phyloP scores from a whole-genome alignment of 2,329 filamentous ascomycete genomes.

The Hypoxylon sp. region DNA sequence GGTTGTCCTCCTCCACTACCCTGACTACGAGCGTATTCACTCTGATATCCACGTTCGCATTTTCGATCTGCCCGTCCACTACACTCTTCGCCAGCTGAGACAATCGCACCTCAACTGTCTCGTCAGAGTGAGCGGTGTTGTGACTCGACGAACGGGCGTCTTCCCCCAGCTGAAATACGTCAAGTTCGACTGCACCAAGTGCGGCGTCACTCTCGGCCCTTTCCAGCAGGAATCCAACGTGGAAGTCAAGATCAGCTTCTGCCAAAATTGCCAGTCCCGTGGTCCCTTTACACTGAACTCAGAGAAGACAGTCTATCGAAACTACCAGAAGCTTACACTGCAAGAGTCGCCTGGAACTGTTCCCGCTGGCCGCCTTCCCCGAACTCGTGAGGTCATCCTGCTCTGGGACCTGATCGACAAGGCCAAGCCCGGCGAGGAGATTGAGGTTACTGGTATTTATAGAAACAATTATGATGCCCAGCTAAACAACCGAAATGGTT shows the following conservation, averaged over 20 bases:
- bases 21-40: conserved; percentile 96
- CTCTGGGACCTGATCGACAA: conserved; percentile 97
- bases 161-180: conserved; percentile 99
- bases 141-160: conserved; percentile 91
- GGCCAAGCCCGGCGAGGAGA: conserved; percentile 96
- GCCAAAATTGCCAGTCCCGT: conserved; percentile 93
- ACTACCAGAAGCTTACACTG: conserved; percentile 96
- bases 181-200: conserved; percentile 97
- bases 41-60: conserved; percentile 98
- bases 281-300: conserved; percentile 96
- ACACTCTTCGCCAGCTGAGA: conserved; percentile 92
- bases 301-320: conserved; percentile 97
- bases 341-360: conserved; percentile 98
- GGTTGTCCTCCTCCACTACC: conserved; percentile 93
- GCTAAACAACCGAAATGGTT: conserved; percentile 97
- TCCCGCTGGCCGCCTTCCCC: conserved; percentile 90
- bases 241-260: conserved; percentile 95
- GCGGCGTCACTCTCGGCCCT: conserved; percentile 87
- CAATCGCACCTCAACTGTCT: conserved; percentile 96
- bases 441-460: conserved; percentile 96
- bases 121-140: conserved; percentile 92
- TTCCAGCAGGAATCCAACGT: conserved; percentile 98
- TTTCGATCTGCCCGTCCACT: conserved; percentile 90
- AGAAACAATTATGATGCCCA: conserved; percentile 98
- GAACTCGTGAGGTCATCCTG: conserved; percentile 92